Evolutionary conservation across 176 grass and related monocot genomes (phyloP).

Genomic region (Cenchrus americanus): DNA sequence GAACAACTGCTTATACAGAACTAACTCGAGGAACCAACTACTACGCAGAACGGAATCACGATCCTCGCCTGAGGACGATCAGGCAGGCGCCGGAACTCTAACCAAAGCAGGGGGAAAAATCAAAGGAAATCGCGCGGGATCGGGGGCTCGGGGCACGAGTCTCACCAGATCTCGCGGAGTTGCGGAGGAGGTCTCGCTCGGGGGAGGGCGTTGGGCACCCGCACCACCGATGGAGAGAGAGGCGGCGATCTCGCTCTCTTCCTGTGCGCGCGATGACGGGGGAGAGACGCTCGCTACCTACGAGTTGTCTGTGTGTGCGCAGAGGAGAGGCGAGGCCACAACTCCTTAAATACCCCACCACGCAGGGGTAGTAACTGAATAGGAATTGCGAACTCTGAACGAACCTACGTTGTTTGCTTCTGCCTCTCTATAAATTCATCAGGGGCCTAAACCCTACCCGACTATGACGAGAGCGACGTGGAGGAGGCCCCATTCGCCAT

Average conservation of each 20-base stretch:
- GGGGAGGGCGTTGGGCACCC: constrained; percentile 13
- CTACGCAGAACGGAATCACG: background rate
- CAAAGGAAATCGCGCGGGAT: constrained; percentile 5
- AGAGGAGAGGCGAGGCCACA: constrained; percentile 20
- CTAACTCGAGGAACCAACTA: constrained; percentile 11
- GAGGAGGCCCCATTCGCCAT: too few relatives aligned
- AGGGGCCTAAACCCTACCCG: too few relatives aligned
- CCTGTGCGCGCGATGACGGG: constrained; percentile 8
- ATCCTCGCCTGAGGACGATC: background rate
- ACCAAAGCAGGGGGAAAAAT: background rate
- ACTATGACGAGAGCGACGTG: too few relatives aligned
- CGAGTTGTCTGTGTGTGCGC: constrained; percentile 41
- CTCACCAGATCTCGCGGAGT: constrained; percentile 56
- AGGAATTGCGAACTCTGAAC: too few relatives aligned
- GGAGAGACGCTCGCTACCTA: constrained; percentile 30
- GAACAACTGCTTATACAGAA: background rate
- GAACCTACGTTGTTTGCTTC: too few relatives aligned
- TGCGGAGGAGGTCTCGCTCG: constrained; percentile 31
- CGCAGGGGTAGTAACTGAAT: too few relatives aligned
- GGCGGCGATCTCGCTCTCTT: constrained; percentile 28
- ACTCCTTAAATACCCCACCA: constrained; percentile 52
- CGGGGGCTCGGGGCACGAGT: background rate
- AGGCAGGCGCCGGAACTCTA: background rate
- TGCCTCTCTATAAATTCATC: too few relatives aligned
- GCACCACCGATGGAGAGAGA: constrained; percentile 1